These are phyloP conservation scores for Russula dissimulans DNA, from an alignment of 768 basidiomycete species.

Conservation along the genomic window DNA sequence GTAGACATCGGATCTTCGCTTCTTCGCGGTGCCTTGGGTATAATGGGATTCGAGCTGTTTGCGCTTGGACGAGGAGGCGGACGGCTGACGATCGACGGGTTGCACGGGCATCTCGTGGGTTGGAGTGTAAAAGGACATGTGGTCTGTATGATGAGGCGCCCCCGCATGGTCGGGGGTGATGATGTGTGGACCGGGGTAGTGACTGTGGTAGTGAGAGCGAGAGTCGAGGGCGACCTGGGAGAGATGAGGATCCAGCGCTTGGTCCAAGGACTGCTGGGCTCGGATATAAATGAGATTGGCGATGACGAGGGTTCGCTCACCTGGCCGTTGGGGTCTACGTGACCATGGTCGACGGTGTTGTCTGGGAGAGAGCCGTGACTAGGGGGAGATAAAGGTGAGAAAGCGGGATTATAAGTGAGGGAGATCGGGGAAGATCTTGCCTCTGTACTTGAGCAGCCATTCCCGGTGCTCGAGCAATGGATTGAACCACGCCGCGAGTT, in stretches of 20 bases:
- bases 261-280: constrained; percentile 16
- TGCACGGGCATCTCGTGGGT: constrained; percentile 18
- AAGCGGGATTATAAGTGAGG: constrained; percentile 8
- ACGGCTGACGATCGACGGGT: constrained; percentile 14
- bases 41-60: constrained; percentile 16
- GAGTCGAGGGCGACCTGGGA: constrained; percentile 20
- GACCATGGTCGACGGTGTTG: constrained; percentile 19
- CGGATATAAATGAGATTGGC: constrained; percentile 10
- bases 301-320: constrained; percentile 12
- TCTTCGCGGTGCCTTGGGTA: constrained; percentile 10
- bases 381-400: constrained; percentile 17
- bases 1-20: constrained; percentile 17
- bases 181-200: constrained; percentile 16
- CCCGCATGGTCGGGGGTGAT: constrained; percentile 16
- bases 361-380: constrained; percentile 19
- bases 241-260: constrained; percentile 21
- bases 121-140: constrained; percentile 14
- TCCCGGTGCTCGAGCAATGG: constrained; percentile 12
- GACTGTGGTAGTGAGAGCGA: constrained; percentile 19
- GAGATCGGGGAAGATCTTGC: constrained; percentile 19
- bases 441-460: constrained; percentile 21
- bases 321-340: constrained; percentile 20
- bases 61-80: constrained; percentile 17
- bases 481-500: constrained; percentile 19
- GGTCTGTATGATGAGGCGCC: constrained; percentile 18